Evolutionary conservation across 2,329 filamentous ascomycete species (phyloP).

Genomic region (Penicillium sp.): DNA sequence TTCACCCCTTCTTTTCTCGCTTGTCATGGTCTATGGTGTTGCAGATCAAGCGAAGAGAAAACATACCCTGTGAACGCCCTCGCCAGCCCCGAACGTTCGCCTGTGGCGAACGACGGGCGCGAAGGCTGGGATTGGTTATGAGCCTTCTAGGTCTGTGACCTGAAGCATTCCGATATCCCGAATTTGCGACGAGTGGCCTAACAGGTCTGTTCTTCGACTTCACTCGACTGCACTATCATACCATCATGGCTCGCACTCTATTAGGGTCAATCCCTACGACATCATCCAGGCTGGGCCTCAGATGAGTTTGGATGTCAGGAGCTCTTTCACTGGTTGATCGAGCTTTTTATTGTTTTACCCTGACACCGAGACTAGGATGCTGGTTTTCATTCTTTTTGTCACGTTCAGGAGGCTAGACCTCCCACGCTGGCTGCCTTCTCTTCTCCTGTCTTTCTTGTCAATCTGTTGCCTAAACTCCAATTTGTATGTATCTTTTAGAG

Average conservation of each 20-base stretch:
- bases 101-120: constrained; percentile 28
- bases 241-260: constrained; percentile 11
- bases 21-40: constrained; percentile 8
- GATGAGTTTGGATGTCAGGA: constrained; percentile 31
- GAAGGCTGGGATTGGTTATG: constrained; percentile 28
- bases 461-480: constrained; percentile 10
- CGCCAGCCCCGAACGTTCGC: constrained; percentile 16
- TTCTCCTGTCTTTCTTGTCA: constrained; percentile 17
- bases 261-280: constrained; percentile 56
- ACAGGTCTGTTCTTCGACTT: background rate
- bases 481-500: constrained; percentile 16
- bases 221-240: background rate
- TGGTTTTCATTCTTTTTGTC: constrained; percentile 34
- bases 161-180: constrained; percentile 11
- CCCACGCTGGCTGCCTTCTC: constrained; percentile 24
- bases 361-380: constrained; percentile 52
- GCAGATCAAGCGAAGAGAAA: constrained; percentile 1
- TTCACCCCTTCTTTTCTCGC: constrained; percentile 18
- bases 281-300: constrained; percentile 49
- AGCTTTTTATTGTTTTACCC: constrained; percentile 16
- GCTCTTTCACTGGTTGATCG: constrained; percentile 29
- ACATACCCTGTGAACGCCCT: constrained; percentile 1
- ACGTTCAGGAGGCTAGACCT: constrained; percentile 41
- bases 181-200: constrained; percentile 6
- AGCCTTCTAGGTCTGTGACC: constrained; percentile 35